Conservation (phyloP, 148 eudicot genomes). For the Camellia lanceoleosa region DNA sequence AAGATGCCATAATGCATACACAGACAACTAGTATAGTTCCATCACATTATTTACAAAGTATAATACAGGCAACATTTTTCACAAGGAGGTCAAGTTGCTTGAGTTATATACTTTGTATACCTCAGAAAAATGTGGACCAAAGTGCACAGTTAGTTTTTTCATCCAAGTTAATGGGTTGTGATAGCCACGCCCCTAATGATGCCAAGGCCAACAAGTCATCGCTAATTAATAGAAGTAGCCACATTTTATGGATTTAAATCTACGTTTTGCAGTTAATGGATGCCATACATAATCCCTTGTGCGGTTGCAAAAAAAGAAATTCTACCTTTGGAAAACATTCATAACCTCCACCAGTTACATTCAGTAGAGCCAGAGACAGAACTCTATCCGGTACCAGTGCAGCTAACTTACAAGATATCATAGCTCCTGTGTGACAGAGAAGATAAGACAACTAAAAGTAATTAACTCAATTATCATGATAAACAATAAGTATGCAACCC, state of each 20-base stretch:
- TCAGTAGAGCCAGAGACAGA: slow-evolving; percentile 76
- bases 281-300: neutral
- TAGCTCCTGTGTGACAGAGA: slow-evolving; percentile 60
- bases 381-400: slow-evolving; percentile 79
- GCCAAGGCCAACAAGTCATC: too few relatives aligned
- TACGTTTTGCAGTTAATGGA: neutral
- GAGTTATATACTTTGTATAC: too few relatives aligned
- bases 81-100: too few relatives aligned
- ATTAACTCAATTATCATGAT: neutral
- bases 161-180: neutral
- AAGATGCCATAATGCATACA: slow-evolving; percentile 7
- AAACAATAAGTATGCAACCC: neutral
- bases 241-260: neutral
- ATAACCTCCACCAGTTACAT: slow-evolving; percentile 97
- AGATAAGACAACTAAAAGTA: neutral
- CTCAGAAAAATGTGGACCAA: neutral
- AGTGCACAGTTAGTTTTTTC: neutral
- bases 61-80: too few relatives aligned
- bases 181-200: too few relatives aligned
- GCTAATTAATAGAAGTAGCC: too few relatives aligned
- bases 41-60: too few relatives aligned
- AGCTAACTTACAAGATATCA: slow-evolving; percentile 91
- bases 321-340: slow-evolving; percentile 90
- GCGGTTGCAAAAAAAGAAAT: neutral
- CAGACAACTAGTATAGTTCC: neutral